phyloP scores from a whole-genome alignment of 2,329 filamentous ascomycete species.

The Zymoseptoria ardabiliae region DNA sequence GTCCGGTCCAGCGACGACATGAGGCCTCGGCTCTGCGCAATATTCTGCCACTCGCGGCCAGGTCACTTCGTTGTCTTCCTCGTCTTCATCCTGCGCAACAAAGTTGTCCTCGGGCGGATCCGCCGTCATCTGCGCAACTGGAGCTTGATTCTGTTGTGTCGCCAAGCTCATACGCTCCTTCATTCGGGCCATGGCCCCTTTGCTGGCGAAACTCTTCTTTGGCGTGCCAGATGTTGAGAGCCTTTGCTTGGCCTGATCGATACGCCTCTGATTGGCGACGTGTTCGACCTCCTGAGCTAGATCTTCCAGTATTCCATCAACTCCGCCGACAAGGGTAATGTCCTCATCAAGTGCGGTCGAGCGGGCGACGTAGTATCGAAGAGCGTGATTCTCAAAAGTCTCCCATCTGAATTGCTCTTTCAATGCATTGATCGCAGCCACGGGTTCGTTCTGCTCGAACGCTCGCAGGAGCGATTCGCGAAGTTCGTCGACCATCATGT shows the following conservation, averaged over 20 bases:
- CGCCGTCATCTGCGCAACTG: conserved; percentile 10
- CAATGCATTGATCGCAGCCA: conserved; percentile 39
- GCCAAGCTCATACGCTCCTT: conserved; percentile 12
- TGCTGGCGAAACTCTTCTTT: conserved; percentile 14
- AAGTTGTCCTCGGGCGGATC: neutral
- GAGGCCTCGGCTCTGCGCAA: no score
- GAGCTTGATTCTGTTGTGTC: conserved; percentile 9
- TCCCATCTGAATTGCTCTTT: conserved; percentile 44
- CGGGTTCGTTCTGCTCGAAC: conserved; percentile 15
- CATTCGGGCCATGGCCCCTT: conserved; percentile 12
- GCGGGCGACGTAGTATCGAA: conserved; percentile 20
- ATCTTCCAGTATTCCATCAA: conserved; percentile 31
- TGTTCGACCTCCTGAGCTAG: conserved; percentile 27
- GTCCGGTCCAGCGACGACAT: neutral
- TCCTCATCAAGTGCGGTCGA: conserved; percentile 37
- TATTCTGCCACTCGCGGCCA: neutral
- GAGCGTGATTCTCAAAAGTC: conserved; percentile 36
- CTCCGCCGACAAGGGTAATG: conserved; percentile 39
- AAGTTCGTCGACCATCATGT: conserved; percentile 12
- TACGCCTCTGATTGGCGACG: conserved; percentile 10
- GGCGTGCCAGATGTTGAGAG: conserved; percentile 17
- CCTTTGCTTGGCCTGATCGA: conserved; percentile 11
- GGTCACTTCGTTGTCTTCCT: neutral
- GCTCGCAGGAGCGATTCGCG: conserved; percentile 10
- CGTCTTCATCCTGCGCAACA: conserved; percentile 2